Evolutionary conservation across 768 basidiomycete genomes (phyloP), one percentile per base, ranked within the genome.

Genomic region (Leccinum subgranulosum): DNA sequence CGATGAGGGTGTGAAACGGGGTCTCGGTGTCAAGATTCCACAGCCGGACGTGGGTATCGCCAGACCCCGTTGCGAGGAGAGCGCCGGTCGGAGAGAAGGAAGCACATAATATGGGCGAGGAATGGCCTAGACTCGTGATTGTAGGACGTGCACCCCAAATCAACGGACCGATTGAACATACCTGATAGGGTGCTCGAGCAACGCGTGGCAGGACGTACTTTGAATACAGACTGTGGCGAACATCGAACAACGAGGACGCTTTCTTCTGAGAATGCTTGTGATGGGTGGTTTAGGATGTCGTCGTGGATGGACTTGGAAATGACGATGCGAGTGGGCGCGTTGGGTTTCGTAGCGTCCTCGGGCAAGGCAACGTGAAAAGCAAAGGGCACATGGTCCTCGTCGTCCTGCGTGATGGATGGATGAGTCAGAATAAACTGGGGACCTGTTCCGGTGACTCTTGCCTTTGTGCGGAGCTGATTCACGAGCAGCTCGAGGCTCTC

Each of bases 11-110:
- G 68, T 92, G 88, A 41, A 90, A 92, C 1, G 97, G 96, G 6
- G 85, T 88, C 72, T 98, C 97, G 0, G 91, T 96, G 66, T 88
- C 83, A 50, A 98, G 82, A 72, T 98, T 89, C 97, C 97, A 98
- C 23, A 99, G 74, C 4, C 97, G 84, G 12, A 89, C 94, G 56
- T 88, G 91, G 27, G 90, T 92, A 68, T 98, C 97, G 2, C 95
- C 97, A 0, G 94, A 92, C 2, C 97, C 97, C 0, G 97, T 99
- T 10, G 94, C 96, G 15, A 97, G 87, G 45, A 90, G 77, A 61
- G 83, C 82, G 9, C 97, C 96, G 0, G 94, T 97, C 0, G 97
- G 97, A 6, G 94, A 97, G 72, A 98, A 97, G 1, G 92, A 86
- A 43, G 95, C 94, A 67, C 96, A 98, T 8, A 98, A 79, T 54